These are phyloP conservation scores for Penicillium sp. DNA, from an alignment of 2,329 filamentous ascomycete genomes.

Conservation along the genomic window DNA sequence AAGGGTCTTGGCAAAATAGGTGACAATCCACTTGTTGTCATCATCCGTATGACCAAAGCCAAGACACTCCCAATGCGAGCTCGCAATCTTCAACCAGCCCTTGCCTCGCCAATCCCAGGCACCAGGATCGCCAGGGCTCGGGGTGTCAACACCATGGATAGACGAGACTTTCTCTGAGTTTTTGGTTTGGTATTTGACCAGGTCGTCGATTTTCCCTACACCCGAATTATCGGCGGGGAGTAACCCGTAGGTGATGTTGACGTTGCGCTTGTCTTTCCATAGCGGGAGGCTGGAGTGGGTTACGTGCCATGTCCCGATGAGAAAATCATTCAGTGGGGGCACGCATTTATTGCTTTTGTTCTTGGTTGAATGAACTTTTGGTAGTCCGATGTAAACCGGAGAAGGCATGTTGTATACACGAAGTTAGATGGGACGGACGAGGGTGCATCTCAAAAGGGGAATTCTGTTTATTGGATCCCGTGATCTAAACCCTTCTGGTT, in stretches of 20 bases:
- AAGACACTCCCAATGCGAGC: slow-evolving; percentile 69
- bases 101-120: slow-evolving; percentile 76
- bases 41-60: slow-evolving; percentile 25
- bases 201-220: slow-evolving; percentile 16
- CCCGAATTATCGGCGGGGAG: slow-evolving; percentile 8
- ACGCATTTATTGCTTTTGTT: neutral
- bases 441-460: neutral
- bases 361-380: neutral
- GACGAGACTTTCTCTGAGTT: slow-evolving; percentile 16
- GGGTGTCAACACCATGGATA: slow-evolving; percentile 18
- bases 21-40: slow-evolving; percentile 67
- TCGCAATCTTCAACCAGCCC: slow-evolving; percentile 69
- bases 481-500: neutral
- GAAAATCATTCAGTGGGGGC: slow-evolving; percentile 14
- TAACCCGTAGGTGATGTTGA: slow-evolving; percentile 21
- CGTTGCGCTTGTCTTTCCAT: slow-evolving; percentile 24
- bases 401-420: neutral
- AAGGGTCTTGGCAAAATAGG: slow-evolving; percentile 77
- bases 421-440: neutral
- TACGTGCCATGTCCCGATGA: slow-evolving; percentile 24
- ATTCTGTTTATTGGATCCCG: neutral
- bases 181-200: slow-evolving; percentile 17
- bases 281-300: slow-evolving; percentile 23
- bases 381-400: neutral
- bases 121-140: slow-evolving; percentile 25